Evolutionary conservation across 23 red algal genomes (phyloP).

Genomic region (Gracilariopsis chorda): DNA sequence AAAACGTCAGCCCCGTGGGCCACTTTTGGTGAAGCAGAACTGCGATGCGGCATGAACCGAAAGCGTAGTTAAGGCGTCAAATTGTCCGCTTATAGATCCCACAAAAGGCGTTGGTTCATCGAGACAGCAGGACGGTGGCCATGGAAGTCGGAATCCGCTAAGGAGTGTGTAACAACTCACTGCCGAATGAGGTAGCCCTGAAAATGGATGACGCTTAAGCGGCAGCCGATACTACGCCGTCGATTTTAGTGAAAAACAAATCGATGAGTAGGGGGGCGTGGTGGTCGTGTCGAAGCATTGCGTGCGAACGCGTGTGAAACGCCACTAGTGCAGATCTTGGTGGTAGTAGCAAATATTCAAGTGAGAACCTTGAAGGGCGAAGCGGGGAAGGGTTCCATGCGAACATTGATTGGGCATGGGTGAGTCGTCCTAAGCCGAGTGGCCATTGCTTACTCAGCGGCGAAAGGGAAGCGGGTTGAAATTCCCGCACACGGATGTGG

Average conservation of each 20-base stretch:
- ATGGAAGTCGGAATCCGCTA: slow-evolving; percentile 89
- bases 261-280: slow-evolving; percentile 67
- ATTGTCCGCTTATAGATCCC: slow-evolving; percentile 82
- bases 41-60: slow-evolving; percentile 94
- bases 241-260: not conserved
- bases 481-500: slow-evolving; percentile 68
- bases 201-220: slow-evolving; percentile 93
- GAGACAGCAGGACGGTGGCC: slow-evolving; percentile 87
- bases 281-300: slow-evolving; percentile 9
- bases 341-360: slow-evolving; percentile 94
- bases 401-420: slow-evolving; percentile 75
- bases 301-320: slow-evolving; percentile 50
- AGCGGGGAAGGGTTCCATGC: slow-evolving; percentile 83
- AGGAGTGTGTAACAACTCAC: slow-evolving; percentile 94
- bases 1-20: slow-evolving; percentile 68
- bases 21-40: slow-evolving; percentile 88
- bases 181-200: slow-evolving; percentile 85
- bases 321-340: slow-evolving; percentile 84
- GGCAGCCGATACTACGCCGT: slow-evolving; percentile 66
- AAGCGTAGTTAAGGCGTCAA: slow-evolving; percentile 75
- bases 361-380: slow-evolving; percentile 94
- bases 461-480: slow-evolving; percentile 89
- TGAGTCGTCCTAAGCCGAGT: slow-evolving; percentile 40
- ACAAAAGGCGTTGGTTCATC: slow-evolving; percentile 95
- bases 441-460: slow-evolving; percentile 14